Evolutionary conservation across 208 protist species (phyloP).

Genomic region (Leishmania martiniquensis): DNA sequence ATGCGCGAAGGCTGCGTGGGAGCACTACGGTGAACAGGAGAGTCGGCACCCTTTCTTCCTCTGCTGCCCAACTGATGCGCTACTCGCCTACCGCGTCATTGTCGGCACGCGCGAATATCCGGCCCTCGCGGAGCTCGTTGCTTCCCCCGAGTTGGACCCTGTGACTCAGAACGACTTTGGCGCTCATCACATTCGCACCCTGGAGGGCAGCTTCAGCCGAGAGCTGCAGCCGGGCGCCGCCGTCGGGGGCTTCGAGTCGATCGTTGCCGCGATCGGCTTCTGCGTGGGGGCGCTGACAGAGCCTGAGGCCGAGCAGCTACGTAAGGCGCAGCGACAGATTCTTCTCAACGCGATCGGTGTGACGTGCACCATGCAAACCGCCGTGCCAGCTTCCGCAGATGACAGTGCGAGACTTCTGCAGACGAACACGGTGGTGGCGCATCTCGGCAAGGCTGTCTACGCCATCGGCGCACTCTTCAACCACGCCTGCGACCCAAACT

Average conservation of each 20-base stretch:
- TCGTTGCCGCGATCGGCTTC: constrained; percentile 64
- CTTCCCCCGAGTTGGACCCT: constrained; percentile 41
- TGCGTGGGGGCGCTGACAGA: constrained; percentile 59
- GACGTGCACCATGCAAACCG: constrained; percentile 51
- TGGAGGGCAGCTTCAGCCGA: constrained; percentile 53
- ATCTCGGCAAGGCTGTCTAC: constrained; percentile 79
- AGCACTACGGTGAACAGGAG: constrained; percentile 73
- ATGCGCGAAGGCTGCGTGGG: constrained; percentile 69
- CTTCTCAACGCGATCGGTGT: constrained; percentile 66
- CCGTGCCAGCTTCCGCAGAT: constrained; percentile 23
- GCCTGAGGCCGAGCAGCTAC: constrained; percentile 64
- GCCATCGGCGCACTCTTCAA: constrained; percentile 63
- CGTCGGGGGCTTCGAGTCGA: constrained; percentile 74
- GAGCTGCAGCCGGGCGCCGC: constrained; percentile 61
- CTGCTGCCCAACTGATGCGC: constrained; percentile 80
- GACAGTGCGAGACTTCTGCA: constrained; percentile 40
- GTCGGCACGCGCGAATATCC: constrained; percentile 39
- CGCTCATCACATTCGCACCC: constrained; percentile 43
- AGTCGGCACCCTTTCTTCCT: constrained; percentile 76
- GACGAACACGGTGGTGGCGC: constrained; percentile 49
- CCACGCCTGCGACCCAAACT: constrained; percentile 90
- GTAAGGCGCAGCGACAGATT: constrained; percentile 78
- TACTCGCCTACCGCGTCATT: constrained; percentile 75
- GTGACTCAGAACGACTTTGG: constrained; percentile 42
- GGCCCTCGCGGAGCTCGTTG: constrained; percentile 22